phyloP scores from a whole-genome alignment of 176 grass and related monocot genomes.

The Triticum aestivum region IWGSC_CS_RefSeq_v2.1 NC_057808.1:441370845-441371344 shows the following conservation, averaged over 20 bases:
- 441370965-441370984: constrained; percentile 37
- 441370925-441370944: constrained; percentile 37
- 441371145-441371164: constrained; percentile 47
- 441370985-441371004: constrained; percentile 38
- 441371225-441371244: not conserved
- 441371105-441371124: not conserved
- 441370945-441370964: constrained; percentile 33
- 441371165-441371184: constrained; percentile 34
- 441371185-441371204: constrained; percentile 10
- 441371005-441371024: constrained; percentile 32
- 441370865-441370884: constrained; percentile 46
- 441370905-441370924: constrained; percentile 39
- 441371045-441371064: not conserved
- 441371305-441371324: not conserved
- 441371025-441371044: not conserved
- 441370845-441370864: constrained; percentile 34
- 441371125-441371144: constrained; percentile 52
- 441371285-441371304: not conserved
- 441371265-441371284: not conserved
- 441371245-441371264: not conserved
- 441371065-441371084: not conserved
- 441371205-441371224: constrained; percentile 28
- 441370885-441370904: constrained; percentile 28
- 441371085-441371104: not conserved
- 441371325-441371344: not conserved